Evolutionary conservation across 2,329 filamentous ascomycete species (phyloP).

Genomic region (Pyricularia grisea): DNA sequence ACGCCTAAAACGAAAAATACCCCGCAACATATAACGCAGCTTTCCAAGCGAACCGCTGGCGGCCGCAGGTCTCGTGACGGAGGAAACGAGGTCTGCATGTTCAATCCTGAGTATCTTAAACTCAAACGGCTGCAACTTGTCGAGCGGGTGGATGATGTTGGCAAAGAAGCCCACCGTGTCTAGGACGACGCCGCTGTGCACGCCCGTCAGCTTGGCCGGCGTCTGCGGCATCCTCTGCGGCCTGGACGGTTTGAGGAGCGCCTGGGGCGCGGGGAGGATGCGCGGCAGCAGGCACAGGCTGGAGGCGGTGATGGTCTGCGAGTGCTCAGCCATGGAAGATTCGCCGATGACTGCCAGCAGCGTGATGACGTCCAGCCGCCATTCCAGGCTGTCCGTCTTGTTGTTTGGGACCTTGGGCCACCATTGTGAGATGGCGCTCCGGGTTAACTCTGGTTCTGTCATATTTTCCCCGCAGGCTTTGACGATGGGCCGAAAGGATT

Average conservation of each 20-base stretch:
- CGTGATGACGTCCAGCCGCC: constrained; percentile 52
- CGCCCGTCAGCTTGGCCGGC: constrained; percentile 45
- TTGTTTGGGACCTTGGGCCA: constrained; percentile 27
- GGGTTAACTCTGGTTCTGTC: not conserved
- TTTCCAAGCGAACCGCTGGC: not conserved
- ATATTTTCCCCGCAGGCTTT: not conserved
- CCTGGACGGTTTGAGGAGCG: constrained; percentile 46
- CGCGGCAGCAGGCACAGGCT: constrained; percentile 48
- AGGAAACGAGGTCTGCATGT: constrained; percentile 26
- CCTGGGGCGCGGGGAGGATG: constrained; percentile 53
- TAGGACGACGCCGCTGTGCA: constrained; percentile 44
- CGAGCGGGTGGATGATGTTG: constrained; percentile 48
- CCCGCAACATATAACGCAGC: not conserved
- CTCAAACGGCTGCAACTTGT: constrained; percentile 34
- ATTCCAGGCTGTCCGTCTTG: constrained; percentile 28
- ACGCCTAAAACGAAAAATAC: not conserved
- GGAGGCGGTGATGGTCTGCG: constrained; percentile 50
- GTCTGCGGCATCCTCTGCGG: constrained; percentile 46
- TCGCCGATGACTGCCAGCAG: constrained; percentile 55
- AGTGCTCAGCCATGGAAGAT: constrained; percentile 46
- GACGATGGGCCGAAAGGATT: not conserved
- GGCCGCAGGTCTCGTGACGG: constrained; percentile 7
- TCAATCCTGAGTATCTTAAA: constrained; percentile 40
- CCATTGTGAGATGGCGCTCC: not conserved
- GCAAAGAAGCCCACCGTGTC: constrained; percentile 52